A percentile compares a stretch with the other conserved stretches of the same genome.
Conservation (phyloP, 2,329 filamentous ascomycete genomes). For the Basipetospora chlamydospora region DNA sequence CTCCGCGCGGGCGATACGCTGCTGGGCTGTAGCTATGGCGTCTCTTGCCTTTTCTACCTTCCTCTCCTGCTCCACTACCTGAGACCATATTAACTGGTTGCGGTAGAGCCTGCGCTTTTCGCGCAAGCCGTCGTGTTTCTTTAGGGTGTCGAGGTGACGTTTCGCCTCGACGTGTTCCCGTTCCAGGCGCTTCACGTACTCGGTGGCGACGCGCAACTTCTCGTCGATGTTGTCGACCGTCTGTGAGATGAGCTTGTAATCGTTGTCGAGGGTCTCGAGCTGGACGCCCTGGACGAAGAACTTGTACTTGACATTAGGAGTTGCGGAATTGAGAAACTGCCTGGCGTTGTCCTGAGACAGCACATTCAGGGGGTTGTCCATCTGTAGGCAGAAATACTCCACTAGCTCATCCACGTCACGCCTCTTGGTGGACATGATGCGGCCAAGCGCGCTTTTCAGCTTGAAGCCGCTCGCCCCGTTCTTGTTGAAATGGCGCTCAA, state of each 20-base stretch:
- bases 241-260: conserved; percentile 75
- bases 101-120: conserved; percentile 42
- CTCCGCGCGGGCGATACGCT: conserved; percentile 15
- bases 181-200: conserved; percentile 49
- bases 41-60: conserved; percentile 22
- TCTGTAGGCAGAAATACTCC: conserved; percentile 84
- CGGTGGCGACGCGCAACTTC: conserved; percentile 44
- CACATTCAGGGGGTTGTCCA: conserved; percentile 93
- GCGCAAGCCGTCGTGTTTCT: conserved; percentile 51
- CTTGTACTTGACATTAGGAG: conserved; percentile 76
- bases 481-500: conserved; percentile 79
- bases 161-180: conserved; percentile 45
- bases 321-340: conserved; percentile 79
- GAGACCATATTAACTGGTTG: conserved; percentile 70
- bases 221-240: conserved; percentile 57
- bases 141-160: conserved; percentile 47
- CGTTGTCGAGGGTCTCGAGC: conserved; percentile 77
- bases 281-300: conserved; percentile 94
- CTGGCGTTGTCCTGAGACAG: conserved; percentile 90
- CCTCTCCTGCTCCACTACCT: conserved; percentile 64
- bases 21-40: conserved; percentile 13
- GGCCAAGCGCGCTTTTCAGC: conserved; percentile 58
- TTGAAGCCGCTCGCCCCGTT: conserved; percentile 70
- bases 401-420: conserved; percentile 82
- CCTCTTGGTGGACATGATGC: conserved; percentile 67